A percentile compares a stretch with the other conserved stretches of the same genome.
These are phyloP conservation scores for Malus hybrid DNA, from an alignment of 331 rosid species.

Conservation along the genomic window DNA sequence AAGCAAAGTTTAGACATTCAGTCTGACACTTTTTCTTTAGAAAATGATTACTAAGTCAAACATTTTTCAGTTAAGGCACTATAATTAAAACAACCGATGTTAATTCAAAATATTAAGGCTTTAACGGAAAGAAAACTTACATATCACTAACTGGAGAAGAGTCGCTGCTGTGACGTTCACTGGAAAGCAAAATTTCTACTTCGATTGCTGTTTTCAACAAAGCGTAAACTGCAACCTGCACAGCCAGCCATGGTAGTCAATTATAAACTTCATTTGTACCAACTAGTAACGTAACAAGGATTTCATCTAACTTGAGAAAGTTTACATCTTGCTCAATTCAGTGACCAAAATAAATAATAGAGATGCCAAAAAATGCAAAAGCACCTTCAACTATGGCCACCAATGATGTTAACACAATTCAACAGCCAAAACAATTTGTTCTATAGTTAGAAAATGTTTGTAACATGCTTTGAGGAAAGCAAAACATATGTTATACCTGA, in stretches of 20 bases:
- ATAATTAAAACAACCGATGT: not conserved
- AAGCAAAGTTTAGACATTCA: conserved; percentile 10
- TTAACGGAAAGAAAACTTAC: conserved; percentile 28
- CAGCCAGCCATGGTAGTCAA: conserved; percentile 1
- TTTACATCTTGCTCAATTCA: conserved; percentile 1
- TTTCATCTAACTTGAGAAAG: not conserved
- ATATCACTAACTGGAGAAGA: conserved; percentile 49
- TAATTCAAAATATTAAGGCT: not conserved
- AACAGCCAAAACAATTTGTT: not conserved
- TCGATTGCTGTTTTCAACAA: conserved; percentile 55
- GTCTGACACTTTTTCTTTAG: not conserved
- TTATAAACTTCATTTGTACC: not conserved
- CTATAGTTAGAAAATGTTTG: not conserved
- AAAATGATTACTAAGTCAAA: not conserved
- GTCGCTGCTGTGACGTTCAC: conserved; percentile 30
- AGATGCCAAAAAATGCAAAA: not conserved
- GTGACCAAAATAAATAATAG: not conserved
- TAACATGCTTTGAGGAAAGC: not conserved
- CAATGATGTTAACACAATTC: not conserved
- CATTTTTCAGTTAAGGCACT: not conserved
- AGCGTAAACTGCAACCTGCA: conserved; percentile 59
- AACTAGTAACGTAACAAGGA: conserved; percentile 3
- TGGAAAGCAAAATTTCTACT: conserved; percentile 60
- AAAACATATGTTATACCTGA: conserved; percentile 23
- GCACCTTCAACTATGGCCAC: not conserved